Conservation (phyloP, 768 basidiomycete species). For the Goffeauzyma gilvescens region DNA sequence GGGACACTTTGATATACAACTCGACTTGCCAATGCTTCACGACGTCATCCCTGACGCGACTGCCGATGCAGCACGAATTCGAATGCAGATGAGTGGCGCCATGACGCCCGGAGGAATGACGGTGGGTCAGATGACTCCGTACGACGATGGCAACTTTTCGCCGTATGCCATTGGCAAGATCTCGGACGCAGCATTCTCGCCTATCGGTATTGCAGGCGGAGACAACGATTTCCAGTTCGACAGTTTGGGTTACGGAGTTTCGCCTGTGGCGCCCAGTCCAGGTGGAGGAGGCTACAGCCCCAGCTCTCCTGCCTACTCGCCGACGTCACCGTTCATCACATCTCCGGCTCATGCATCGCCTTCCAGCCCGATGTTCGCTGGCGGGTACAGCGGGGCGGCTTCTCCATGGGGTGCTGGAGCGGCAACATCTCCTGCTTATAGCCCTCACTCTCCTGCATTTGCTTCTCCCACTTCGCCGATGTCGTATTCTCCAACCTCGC, state of each 20-base stretch:
- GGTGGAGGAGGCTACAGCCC: constrained; percentile 74
- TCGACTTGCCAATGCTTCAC: constrained; percentile 96
- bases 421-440: not conserved
- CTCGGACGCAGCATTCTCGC: constrained; percentile 83
- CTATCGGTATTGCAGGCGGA: constrained; percentile 64
- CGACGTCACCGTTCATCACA: constrained; percentile 20
- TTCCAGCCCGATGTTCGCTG: not conserved
- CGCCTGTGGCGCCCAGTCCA: constrained; percentile 42
- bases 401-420: constrained; percentile 11
- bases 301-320: constrained; percentile 52
- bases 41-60: constrained; percentile 95
- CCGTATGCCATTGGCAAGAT: constrained; percentile 59
- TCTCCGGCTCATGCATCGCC: not conserved
- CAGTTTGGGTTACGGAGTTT: constrained; percentile 57
- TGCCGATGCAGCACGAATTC: constrained; percentile 35
- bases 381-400: no score
- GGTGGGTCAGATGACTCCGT: constrained; percentile 69
- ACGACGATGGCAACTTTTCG: constrained; percentile 74
- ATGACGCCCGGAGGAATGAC: constrained; percentile 31
- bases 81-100: constrained; percentile 18
- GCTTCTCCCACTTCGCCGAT: constrained; percentile 33
- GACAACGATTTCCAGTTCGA: constrained; percentile 63
- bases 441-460: constrained; percentile 38
- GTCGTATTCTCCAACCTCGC: constrained; percentile 25
- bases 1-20: constrained; percentile 80